A percentile compares a stretch with the other conserved stretches of the same genome.
Conservation (phyloP, 1,284 basidiomycete species). For the Cutaneotrichosporon sp. region DNA sequence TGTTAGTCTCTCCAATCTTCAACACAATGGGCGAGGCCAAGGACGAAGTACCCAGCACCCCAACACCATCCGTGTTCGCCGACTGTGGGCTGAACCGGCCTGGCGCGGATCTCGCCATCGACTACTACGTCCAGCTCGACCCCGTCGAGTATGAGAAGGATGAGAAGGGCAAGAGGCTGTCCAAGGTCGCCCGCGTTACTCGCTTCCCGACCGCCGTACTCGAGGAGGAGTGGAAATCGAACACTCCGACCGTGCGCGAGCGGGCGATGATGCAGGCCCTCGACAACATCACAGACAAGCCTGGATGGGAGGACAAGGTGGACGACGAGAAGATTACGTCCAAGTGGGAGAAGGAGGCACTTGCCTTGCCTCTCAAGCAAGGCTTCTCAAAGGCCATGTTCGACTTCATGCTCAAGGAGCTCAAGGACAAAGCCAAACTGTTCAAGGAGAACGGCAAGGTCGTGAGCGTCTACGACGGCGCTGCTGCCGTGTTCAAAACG, state of each 20-base stretch:
- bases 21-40: too few relatives aligned
- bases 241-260: conserved; percentile 10
- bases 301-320: conserved; percentile 9
- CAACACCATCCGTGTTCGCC: too few relatives aligned
- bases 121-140: too few relatives aligned
- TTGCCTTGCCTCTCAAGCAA: neutral
- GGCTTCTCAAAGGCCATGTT: conserved; percentile 12
- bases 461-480: conserved; percentile 5
- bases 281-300: conserved; percentile 13
- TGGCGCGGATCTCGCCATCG: too few relatives aligned
- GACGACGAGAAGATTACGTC: conserved; percentile 8
- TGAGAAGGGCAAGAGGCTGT: too few relatives aligned
- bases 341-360: conserved; percentile 7
- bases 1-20: too few relatives aligned
- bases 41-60: too few relatives aligned
- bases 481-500: conserved; percentile 1
- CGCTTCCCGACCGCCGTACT: conserved; percentile 7
- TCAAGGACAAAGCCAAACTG: conserved; percentile 9
- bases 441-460: neutral
- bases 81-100: too few relatives aligned
- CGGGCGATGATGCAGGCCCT: conserved; percentile 13
- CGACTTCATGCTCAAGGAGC: conserved; percentile 8
- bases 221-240: conserved; percentile 3
- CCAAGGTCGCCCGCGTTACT: neutral
- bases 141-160: too few relatives aligned